These are phyloP conservation scores for Favolaschia claudopus DNA, from an alignment of 768 basidiomycete genomes.

Conservation along the genomic window DNA sequence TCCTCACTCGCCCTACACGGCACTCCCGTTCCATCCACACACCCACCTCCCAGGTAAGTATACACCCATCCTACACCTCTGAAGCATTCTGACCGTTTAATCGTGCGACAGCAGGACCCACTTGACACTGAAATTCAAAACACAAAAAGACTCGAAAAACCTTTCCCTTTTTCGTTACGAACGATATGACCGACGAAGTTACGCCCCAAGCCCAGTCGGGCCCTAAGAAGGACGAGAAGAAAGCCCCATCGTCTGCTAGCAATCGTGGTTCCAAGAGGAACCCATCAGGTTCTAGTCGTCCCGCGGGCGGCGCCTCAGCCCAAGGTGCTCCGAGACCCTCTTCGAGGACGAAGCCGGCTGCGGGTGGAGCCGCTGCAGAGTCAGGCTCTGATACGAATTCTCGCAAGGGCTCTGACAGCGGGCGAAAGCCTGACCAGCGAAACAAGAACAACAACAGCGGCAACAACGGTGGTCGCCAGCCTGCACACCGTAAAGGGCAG, in stretches of 20 bases:
- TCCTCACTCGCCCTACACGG: conserved; percentile 90
- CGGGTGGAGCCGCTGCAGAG: conserved; percentile 54
- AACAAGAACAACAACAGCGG: conserved; percentile 57
- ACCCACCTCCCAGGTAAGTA: conserved; percentile 56
- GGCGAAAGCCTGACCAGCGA: conserved; percentile 65
- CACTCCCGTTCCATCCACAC: conserved; percentile 70
- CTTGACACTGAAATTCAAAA: conserved; percentile 44
- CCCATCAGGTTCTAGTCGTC: conserved; percentile 58
- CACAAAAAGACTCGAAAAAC: conserved; percentile 60
- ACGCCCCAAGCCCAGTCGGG: conserved; percentile 63
- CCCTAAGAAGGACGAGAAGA: conserved; percentile 80
- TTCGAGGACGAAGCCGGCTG: conserved; percentile 62
- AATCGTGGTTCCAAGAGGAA: conserved; percentile 68
- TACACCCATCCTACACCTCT: not conserved
- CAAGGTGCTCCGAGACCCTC: conserved; percentile 63
- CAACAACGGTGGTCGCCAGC: conserved; percentile 52
- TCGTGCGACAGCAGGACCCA: conserved; percentile 35
- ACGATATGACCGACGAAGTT: conserved; percentile 88
- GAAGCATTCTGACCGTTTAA: conserved; percentile 22
- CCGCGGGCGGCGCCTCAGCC: conserved; percentile 48
- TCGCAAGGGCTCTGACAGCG: conserved; percentile 63
- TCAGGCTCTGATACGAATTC: conserved; percentile 77
- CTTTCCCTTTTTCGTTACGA: conserved; percentile 66
- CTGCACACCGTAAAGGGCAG: conserved; percentile 63
- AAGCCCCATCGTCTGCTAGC: conserved; percentile 55